Evolutionary conservation across 331 rosid species (phyloP), one percentile per base, ranked within the genome.

Genomic region (Quercus lobata): DNA sequence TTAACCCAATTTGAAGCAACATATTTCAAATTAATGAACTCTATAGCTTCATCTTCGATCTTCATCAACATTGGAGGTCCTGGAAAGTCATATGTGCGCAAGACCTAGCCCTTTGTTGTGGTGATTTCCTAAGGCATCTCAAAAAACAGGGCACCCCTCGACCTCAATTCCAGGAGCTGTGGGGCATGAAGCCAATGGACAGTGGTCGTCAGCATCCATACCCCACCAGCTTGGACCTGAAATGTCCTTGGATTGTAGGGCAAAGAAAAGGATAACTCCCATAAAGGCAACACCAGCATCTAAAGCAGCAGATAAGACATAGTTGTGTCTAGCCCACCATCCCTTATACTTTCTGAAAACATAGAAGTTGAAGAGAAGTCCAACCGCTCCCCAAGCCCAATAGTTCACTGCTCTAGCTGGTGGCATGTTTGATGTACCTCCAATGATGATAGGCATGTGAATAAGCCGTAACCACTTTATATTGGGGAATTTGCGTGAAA

Each of bases 311-410:
- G 97, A 91, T 1, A 92, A 80, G 25, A 92, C 89, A 84, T 92
- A 92, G 58, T 88, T 92, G 41, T 92, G 95, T 16, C 97, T 79
- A 11, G 92, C 97, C 98, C 98, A 94, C 95, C 97, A 92, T 2
- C 73, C 80, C 84, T 87, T 91, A 75, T 75, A 75, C 78, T 69
- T 87, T 6, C 77, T 77, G 71, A 85, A 94, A 19, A 92, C 69
- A 25, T 87, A 88, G 75, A 86, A 78, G 68, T 88, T 90, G 85
- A 92, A 92, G 89, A 90, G 87, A 32, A 94, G 19, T 25, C 97
- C 98, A 3, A 91, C 97, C 0, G 73, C n/a, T 11, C 88, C 79
- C 97, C 96, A 94, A 12, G 77, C 68, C 3, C 82, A 52, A 29
- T 78, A 92, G 81, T 91, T 87, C 6, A 92, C 90, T 0, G 98